These are phyloP conservation scores for Talinum fruticosum DNA, from an alignment of 148 eudicot species.

Conservation along the genomic window DNA sequence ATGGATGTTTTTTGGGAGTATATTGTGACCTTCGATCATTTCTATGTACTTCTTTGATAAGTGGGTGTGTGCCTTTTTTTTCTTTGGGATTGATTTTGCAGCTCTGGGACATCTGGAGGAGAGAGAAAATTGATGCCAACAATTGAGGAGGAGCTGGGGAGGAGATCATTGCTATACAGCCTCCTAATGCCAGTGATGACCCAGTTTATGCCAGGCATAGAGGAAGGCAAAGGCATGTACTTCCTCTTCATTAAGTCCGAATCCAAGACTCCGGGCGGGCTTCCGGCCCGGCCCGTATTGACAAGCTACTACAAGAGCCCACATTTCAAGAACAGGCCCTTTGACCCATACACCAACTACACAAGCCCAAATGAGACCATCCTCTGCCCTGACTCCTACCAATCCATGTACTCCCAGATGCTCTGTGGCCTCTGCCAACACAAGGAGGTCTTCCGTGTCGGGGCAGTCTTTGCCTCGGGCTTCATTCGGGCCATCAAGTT, in stretches of 20 bases:
- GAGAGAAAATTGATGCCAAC: slow-evolving; percentile 31
- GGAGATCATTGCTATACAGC: slow-evolving; percentile 13
- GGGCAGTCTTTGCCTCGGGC: slow-evolving; percentile 19
- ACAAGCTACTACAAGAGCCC: slow-evolving; percentile 26
- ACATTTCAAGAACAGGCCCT: slow-evolving; percentile 17
- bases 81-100: not conserved
- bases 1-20: not conserved
- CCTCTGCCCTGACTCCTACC: slow-evolving; percentile 22
- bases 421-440: slow-evolving; percentile 18
- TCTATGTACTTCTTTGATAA: not conserved
- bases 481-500: slow-evolving; percentile 20
- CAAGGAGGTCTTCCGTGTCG: slow-evolving; percentile 10
- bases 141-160: slow-evolving; percentile 15
- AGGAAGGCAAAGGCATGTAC: slow-evolving; percentile 22
- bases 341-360: slow-evolving; percentile 10
- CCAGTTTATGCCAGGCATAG: slow-evolving; percentile 19
- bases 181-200: slow-evolving; percentile 22
- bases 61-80: slow-evolving; percentile 5
- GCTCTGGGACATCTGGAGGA: slow-evolving; percentile 32
- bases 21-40: not conserved
- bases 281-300: slow-evolving; percentile 15
- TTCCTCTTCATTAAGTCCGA: slow-evolving; percentile 22
- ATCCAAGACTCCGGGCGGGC: slow-evolving; percentile 17
- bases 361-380: slow-evolving; percentile 24
- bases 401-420: slow-evolving; percentile 27